phyloP scores from a whole-genome alignment of 352 stramenopile species.

The Globisporangium parvum region DNA sequence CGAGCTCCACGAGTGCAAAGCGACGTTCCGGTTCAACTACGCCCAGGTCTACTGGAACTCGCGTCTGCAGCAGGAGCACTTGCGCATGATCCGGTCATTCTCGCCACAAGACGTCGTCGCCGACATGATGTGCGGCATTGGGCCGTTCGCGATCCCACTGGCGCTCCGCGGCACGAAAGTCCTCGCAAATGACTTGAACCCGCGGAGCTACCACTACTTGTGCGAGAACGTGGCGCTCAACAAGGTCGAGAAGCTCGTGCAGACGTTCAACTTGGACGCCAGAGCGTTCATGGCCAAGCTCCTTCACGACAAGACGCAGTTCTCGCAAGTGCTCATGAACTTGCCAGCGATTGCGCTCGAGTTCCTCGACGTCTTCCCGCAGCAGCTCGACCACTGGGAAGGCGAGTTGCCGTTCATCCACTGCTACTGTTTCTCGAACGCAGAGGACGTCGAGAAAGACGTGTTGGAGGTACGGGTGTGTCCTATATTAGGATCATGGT shows the following conservation, averaged over 20 bases:
- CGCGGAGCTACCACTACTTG: constrained; percentile 87
- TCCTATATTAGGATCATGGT: neutral
- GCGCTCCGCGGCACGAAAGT: constrained; percentile 80
- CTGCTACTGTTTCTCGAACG: constrained; percentile 94
- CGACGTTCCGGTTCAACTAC: constrained; percentile 94
- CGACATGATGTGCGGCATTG: constrained; percentile 96
- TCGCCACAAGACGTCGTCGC: constrained; percentile 71
- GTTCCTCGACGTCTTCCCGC: constrained; percentile 86
- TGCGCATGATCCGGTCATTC: constrained; percentile 85
- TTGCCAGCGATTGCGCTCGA: constrained; percentile 91
- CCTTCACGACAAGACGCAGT: constrained; percentile 54
- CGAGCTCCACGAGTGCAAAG: constrained; percentile 91
- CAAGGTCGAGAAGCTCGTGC: constrained; percentile 79
- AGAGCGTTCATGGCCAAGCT: constrained; percentile 88
- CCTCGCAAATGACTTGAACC: constrained; percentile 94
- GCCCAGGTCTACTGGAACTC: constrained; percentile 97
- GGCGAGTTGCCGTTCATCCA: constrained; percentile 85
- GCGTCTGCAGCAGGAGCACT: constrained; percentile 92
- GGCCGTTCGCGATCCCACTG: constrained; percentile 93
- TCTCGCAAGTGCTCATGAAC: constrained; percentile 96
- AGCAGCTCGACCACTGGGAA: constrained; percentile 63
- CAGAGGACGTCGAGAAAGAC: constrained; percentile 61
- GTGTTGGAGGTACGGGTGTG: constrained; percentile 43
- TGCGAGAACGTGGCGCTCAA: constrained; percentile 89
- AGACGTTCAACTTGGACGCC: constrained; percentile 90